phyloP scores from a whole-genome alignment of 805 yeast species.

The Ogataea paradorogensis region DNA sequence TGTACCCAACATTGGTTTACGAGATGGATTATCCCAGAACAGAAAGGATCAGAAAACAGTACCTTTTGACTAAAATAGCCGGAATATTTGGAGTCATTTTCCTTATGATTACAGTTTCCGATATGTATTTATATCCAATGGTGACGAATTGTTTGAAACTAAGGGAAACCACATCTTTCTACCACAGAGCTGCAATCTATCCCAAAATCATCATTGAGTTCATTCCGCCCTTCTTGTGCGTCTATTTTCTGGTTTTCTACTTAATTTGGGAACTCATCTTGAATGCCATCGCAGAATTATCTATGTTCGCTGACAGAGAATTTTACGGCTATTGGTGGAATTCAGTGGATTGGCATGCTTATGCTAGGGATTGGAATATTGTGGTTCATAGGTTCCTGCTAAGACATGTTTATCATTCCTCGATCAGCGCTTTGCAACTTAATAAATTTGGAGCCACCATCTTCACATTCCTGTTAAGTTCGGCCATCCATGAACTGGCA shows the following conservation, averaged over 20 bases:
- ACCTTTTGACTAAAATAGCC: conserved; percentile 61
- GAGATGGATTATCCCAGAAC: conserved; percentile 83
- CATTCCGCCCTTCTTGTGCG: conserved; percentile 73
- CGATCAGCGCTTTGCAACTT: conserved; percentile 71
- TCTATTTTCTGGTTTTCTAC: conserved; percentile 77
- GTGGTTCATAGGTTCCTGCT: conserved; percentile 89
- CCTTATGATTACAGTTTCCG: conserved; percentile 79
- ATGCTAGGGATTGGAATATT: conserved; percentile 89
- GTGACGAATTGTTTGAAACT: conserved; percentile 58
- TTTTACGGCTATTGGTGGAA: conserved; percentile 99
- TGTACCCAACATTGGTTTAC: conserved; percentile 88
- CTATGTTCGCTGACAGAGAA: conserved; percentile 83
- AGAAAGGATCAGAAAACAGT: conserved; percentile 60
- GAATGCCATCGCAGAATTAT: conserved; percentile 85
- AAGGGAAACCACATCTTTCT: conserved; percentile 44
- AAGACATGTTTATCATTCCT: conserved; percentile 91
- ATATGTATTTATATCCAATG: conserved; percentile 69
- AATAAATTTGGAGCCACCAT: conserved; percentile 68
- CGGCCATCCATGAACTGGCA: conserved; percentile 84
- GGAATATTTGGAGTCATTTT: conserved; percentile 88
- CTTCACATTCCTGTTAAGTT: conserved; percentile 73
- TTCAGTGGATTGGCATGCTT: conserved; percentile 88
- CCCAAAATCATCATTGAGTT: conserved; percentile 66
- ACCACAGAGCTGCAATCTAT: conserved; percentile 43
- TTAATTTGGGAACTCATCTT: conserved; percentile 94